phyloP scores from a whole-genome alignment of 768 basidiomycete species.

The Lactarius quietus region DNA sequence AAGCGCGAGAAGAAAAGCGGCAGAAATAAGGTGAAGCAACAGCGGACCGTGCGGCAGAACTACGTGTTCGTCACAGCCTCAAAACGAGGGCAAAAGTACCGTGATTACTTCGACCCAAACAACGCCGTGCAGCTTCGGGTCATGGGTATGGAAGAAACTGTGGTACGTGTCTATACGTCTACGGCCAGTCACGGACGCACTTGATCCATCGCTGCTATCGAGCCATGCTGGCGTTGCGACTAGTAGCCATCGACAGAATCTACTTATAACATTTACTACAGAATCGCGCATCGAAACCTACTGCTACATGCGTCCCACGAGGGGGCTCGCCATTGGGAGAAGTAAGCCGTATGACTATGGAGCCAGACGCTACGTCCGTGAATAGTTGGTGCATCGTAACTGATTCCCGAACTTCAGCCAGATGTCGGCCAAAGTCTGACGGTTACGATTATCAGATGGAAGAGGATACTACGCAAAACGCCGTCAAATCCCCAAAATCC shows the following conservation, averaged over 20 bases:
- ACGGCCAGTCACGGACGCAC: background rate
- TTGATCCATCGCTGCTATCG: background rate
- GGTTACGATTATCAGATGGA: conserved; percentile 38
- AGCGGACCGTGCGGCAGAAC: conserved; percentile 51
- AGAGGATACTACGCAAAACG: conserved; percentile 36
- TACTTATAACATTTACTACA: conserved; percentile 1
- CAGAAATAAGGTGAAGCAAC: conserved; percentile 38
- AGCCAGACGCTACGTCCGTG: background rate
- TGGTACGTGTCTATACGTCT: conserved; percentile 39
- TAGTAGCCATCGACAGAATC: background rate
- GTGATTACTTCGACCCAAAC: conserved; percentile 67
- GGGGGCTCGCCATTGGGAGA: background rate
- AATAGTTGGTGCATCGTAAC: background rate
- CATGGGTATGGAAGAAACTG: conserved; percentile 50
- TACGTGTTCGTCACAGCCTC: conserved; percentile 55
- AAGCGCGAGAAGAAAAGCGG: conserved; percentile 33
- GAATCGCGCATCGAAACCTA: conserved; percentile 20
- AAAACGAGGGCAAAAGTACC: conserved; percentile 46
- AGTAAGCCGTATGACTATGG: background rate
- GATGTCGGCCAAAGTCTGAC: background rate
- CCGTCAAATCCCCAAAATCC: conserved; percentile 16
- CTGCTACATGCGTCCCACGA: background rate
- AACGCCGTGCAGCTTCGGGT: conserved; percentile 55
- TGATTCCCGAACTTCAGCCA: background rate
- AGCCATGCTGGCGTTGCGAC: background rate